Evolutionary conservation across 1,139 yeast genomes (phyloP).

Genomic region (Taphrina sp.): DNA sequence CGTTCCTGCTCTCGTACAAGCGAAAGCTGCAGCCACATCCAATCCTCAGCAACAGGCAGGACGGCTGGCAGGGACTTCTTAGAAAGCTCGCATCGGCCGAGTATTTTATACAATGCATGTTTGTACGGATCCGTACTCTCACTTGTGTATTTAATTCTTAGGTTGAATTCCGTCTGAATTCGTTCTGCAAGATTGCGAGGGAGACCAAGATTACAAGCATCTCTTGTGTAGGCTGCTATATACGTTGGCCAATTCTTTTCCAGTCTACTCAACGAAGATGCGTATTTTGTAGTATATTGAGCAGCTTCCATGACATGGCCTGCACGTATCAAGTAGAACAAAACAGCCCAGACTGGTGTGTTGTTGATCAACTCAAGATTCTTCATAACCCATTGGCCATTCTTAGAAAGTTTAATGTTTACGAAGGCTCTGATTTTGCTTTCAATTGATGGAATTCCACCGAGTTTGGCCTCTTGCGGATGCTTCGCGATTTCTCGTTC

Average conservation of each 20-base stretch:
- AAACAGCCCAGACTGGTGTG: conserved; percentile 85
- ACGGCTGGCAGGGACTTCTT: conserved; percentile 76
- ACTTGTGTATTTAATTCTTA: conserved; percentile 65
- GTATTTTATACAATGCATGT: conserved; percentile 81
- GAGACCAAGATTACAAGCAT: too few relatives aligned
- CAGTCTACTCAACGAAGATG: conserved; percentile 67
- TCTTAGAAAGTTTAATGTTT: conserved; percentile 48
- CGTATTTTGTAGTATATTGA: conserved; percentile 55
- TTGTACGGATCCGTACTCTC: conserved; percentile 79
- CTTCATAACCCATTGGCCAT: conserved; percentile 53
- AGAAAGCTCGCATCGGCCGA: conserved; percentile 84
- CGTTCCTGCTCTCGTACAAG: conserved; percentile 57
- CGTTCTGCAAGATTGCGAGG: conserved; percentile 69
- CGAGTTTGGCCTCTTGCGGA: conserved; percentile 55
- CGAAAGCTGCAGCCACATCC: conserved; percentile 92
- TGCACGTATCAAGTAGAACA: conserved; percentile 78
- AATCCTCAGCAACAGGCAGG: conserved; percentile 83
- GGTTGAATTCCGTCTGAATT: conserved; percentile 76
- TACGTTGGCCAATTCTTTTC: conserved; percentile 83
- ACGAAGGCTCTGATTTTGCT: conserved; percentile 70
- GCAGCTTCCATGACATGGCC: conserved; percentile 80
- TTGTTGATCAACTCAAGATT: conserved; percentile 66
- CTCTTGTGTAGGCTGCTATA: conserved; percentile 64
- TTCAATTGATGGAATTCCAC: conserved; percentile 66
- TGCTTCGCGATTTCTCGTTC: conserved; percentile 68